Evolutionary conservation across 1,284 basidiomycete species (phyloP).

Genomic region (Volvariella volvacea): DNA sequence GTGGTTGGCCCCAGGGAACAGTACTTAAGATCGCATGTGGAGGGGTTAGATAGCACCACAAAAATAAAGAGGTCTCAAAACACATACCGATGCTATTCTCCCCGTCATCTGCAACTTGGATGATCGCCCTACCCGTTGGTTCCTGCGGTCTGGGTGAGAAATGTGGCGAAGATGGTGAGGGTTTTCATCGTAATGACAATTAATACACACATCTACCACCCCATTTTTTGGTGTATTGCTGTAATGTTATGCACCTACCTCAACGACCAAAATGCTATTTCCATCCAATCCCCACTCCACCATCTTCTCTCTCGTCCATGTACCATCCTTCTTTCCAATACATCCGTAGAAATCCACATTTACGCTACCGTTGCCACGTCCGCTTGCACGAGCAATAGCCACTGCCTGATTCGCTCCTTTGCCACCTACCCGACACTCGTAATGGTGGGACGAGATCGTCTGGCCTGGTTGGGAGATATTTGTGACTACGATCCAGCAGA

Average conservation of each 20-base stretch:
- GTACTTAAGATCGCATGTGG: constrained; percentile 36
- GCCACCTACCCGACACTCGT: constrained; percentile 43
- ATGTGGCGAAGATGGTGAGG: neutral
- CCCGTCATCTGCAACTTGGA: constrained; percentile 46
- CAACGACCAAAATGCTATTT: constrained; percentile 26
- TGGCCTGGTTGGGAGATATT: constrained; percentile 46
- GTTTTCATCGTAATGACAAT: neutral
- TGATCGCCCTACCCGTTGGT: constrained; percentile 48
- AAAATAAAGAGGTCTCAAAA: neutral
- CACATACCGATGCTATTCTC: constrained; percentile 53
- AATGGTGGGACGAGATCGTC: constrained; percentile 43
- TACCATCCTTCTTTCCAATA: constrained; percentile 38
- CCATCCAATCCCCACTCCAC: constrained; percentile 31
- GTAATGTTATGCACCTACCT: constrained; percentile 31
- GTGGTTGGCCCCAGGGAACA: constrained; percentile 52
- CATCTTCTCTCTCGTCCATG: constrained; percentile 36
- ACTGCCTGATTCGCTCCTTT: constrained; percentile 59
- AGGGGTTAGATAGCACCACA: neutral
- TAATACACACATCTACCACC: neutral
- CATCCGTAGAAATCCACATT: constrained; percentile 40
- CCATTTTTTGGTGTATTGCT: too few species aligned
- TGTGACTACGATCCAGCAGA: constrained; percentile 27
- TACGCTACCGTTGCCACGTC: too few species aligned
- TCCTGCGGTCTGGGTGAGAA: constrained; percentile 22
- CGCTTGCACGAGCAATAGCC: constrained; percentile 44